Conservation (phyloP, 1,139 yeast species). For the Taphrina deformans region DNA sequence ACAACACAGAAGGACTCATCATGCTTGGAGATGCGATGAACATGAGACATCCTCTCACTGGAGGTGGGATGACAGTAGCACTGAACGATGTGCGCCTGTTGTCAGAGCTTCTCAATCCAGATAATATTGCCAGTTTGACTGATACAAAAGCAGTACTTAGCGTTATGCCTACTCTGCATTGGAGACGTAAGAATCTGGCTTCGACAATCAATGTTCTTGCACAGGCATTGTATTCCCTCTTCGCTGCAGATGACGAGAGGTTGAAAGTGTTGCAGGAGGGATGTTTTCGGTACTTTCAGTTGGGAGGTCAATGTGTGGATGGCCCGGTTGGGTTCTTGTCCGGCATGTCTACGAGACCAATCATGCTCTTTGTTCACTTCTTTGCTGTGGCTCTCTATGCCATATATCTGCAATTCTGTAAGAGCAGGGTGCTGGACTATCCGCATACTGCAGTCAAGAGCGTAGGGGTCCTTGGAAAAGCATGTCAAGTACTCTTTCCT, state of each 20-base stretch:
- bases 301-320: conserved; percentile 76
- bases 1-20: conserved; percentile 70
- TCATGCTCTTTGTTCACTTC: conserved; percentile 35
- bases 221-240: conserved; percentile 81
- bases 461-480: conserved; percentile 31
- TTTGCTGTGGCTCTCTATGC: conserved; percentile 37
- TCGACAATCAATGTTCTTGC: conserved; percentile 87
- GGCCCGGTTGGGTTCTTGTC: conserved; percentile 83
- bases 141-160: conserved; percentile 59
- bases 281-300: conserved; percentile 78
- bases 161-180: conserved; percentile 66
- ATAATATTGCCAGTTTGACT: conserved; percentile 57
- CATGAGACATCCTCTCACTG: conserved; percentile 98
- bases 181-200: conserved; percentile 72
- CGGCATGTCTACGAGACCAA: conserved; percentile 49
- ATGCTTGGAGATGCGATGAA: conserved; percentile 91
- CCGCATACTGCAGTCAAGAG: conserved; percentile 31
- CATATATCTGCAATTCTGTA: conserved; percentile 26
- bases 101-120: conserved; percentile 60
- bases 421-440: conserved; percentile 9
- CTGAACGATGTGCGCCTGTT: conserved; percentile 77
- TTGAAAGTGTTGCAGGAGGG: conserved; percentile 76
- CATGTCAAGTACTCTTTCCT: conserved; percentile 36
- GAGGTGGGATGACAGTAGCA: conserved; percentile 99
- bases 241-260: conserved; percentile 53